A percentile compares a stretch with the other conserved stretches of the same genome.
Evolutionary conservation across 176 grass and related monocot genomes (phyloP).

Genomic region (Juncus inflexus): DNA sequence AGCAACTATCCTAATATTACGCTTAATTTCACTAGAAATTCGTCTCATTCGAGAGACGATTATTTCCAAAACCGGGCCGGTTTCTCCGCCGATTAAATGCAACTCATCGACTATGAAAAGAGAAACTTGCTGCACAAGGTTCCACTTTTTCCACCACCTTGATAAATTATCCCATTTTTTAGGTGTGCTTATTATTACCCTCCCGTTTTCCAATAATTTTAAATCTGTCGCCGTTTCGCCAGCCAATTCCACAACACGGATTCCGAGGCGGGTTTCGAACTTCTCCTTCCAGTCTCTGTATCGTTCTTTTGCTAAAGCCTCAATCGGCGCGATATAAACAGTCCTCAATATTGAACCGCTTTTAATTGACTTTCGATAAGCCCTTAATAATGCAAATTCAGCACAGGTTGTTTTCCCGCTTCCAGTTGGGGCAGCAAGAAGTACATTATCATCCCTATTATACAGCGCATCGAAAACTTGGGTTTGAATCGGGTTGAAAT

Average conservation of each 20-base stretch:
- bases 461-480: constrained; percentile 85
- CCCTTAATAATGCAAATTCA: constrained; percentile 73
- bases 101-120: constrained; percentile 88
- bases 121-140: constrained; percentile 66
- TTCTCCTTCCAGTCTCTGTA: constrained; percentile 71
- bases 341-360: constrained; percentile 53
- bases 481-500: constrained; percentile 92
- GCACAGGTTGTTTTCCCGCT: constrained; percentile 88
- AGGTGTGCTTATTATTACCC: constrained; percentile 86
- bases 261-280: constrained; percentile 54
- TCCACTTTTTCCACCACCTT: constrained; percentile 70
- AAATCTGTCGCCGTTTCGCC: constrained; percentile 75
- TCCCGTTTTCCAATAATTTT: constrained; percentile 78
- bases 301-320: constrained; percentile 76
- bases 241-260: constrained; percentile 67
- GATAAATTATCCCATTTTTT: constrained; percentile 85
- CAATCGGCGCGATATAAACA: constrained; percentile 82
- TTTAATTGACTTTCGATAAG: constrained; percentile 50
- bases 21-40: constrained; percentile 61
- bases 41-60: constrained; percentile 80
- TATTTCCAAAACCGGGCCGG: constrained; percentile 63
- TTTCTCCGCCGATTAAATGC: constrained; percentile 73
- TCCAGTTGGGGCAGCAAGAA: constrained; percentile 75
- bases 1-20: constrained; percentile 74
- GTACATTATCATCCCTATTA: constrained; percentile 67